phyloP scores from a whole-genome alignment of 768 basidiomycete species.

The Tricholoma flavovirens region DNA sequence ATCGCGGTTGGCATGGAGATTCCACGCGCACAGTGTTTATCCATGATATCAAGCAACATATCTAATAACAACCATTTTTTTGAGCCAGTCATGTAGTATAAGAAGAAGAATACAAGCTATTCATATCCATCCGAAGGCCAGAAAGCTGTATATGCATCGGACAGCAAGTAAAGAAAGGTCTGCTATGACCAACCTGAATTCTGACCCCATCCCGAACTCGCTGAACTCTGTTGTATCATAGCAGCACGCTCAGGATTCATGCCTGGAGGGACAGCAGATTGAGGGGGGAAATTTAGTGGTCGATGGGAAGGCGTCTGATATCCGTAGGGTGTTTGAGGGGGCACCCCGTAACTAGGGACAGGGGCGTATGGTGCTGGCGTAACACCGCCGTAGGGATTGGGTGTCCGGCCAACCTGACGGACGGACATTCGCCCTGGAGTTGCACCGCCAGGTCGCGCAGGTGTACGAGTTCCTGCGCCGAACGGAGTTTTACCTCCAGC shows the following conservation, averaged over 20 bases:
- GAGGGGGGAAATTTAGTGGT: conserved; percentile 32
- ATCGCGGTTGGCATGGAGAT: conserved; percentile 91
- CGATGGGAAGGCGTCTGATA: conserved; percentile 48
- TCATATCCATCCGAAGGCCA: not conserved
- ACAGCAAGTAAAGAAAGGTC: not conserved
- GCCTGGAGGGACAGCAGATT: conserved; percentile 44
- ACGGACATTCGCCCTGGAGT: conserved; percentile 80
- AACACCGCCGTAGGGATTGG: conserved; percentile 51
- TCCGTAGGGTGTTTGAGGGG: conserved; percentile 34
- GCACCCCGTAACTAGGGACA: conserved; percentile 15
- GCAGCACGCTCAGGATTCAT: conserved; percentile 66
- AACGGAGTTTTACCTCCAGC: conserved; percentile 78
- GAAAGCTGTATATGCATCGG: not conserved
- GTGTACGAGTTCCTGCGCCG: conserved; percentile 68
- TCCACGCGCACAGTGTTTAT: conserved; percentile 87
- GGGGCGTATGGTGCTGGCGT: conserved; percentile 1
- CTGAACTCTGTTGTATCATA: conserved; percentile 45
- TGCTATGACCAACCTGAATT: conserved; percentile 15
- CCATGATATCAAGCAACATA: conserved; percentile 69
- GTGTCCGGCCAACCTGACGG: conserved; percentile 68
- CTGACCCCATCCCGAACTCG: conserved; percentile 19
- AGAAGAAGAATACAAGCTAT: not conserved
- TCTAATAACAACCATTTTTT: not conserved
- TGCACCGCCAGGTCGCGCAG: conserved; percentile 67
- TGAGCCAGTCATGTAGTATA: not conserved